Base-by-base conservation (phyloP, 2,329 filamentous ascomycete genomes). In the Epichloe typhina region DNA sequence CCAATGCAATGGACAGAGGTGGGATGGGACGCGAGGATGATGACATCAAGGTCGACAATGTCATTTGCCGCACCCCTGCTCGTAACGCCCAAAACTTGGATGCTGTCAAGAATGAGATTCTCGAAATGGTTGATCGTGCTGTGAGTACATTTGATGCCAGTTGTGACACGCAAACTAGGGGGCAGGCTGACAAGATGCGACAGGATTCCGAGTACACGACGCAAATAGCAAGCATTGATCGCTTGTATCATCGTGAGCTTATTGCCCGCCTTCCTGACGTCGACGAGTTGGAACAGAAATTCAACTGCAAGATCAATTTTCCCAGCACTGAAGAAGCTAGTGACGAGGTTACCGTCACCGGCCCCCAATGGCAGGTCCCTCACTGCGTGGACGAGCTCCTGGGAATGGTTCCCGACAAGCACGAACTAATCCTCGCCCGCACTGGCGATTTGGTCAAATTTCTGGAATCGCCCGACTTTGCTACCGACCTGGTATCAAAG, bases 281-380 rank as follows among this genome's bases (percentile, higher is more conserved):
- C 52, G 91, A 97, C 58, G 88, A 93, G 59, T 76, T 98, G 48
- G 93, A 98, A 73, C 94, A 95, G 76, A 96, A 95, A 71, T 97
- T 90, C 85, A 97, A 97, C 68, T 98, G 93, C 82, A 97, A 97
- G 74, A 94, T 98, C 63, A 87, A 89, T 59, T 98, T 98, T 65
- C 93, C 93, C 7, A 95, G 90, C 70, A 97, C 93, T 9, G 93
- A 98, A 67, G 86, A 94, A 69, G 93, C 93, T 21, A 97, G 91
- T 65, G 93, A 98, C 62, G 86, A 94, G 62, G 89, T 98, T 49
- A 94, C 86, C 17, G 89, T 98, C 52, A 95, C 89, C 54, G 93
- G 93, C 4, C 93, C 93, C 47, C 91, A 97, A 71, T 98, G 94
- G 79, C 93, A 97, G 75, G 91, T 98, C 37, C 91, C 93, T 55